Evolutionary conservation across 2,329 filamentous ascomycete species (phyloP).

Genomic region (Claviceps paspali): DNA sequence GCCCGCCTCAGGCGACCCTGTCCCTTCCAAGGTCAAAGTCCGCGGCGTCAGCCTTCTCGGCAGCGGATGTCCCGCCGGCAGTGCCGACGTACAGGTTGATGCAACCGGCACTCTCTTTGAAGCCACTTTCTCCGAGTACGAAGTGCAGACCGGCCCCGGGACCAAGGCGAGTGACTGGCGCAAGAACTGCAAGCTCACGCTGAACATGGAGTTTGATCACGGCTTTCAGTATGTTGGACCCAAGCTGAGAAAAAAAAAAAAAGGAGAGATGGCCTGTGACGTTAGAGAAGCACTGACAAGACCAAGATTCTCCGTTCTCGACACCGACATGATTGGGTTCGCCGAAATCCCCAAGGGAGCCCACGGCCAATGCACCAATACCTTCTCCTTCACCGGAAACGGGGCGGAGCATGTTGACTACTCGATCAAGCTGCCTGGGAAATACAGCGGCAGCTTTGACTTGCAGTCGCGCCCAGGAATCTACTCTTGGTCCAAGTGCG

Average conservation of each 20-base stretch:
- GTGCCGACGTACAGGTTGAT: slow-evolving; percentile 12
- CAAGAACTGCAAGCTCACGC: slow-evolving; percentile 14
- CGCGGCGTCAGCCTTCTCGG: slow-evolving; percentile 11
- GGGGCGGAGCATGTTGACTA: slow-evolving; percentile 10
- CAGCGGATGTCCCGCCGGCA: slow-evolving; percentile 12
- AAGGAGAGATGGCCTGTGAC: neutral
- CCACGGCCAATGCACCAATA: slow-evolving; percentile 11
- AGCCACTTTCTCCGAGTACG: slow-evolving; percentile 13
- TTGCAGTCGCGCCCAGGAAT: slow-evolving; percentile 9
- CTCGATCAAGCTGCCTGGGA: slow-evolving; percentile 7
- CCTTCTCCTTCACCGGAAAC: slow-evolving; percentile 14
- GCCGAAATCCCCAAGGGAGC: slow-evolving; percentile 12
- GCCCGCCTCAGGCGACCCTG: neutral
- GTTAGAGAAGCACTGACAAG: neutral
- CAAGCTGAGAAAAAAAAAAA: too few species aligned
- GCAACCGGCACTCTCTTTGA: slow-evolving; percentile 12
- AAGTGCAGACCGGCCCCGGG: slow-evolving; percentile 11
- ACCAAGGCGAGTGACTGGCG: slow-evolving; percentile 11
- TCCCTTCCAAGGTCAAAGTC: slow-evolving; percentile 8
- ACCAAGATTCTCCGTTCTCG: slow-evolving; percentile 12
- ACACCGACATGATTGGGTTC: slow-evolving; percentile 14
- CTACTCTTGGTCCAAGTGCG: slow-evolving; percentile 12
- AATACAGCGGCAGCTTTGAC: slow-evolving; percentile 11
- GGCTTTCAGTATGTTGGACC: slow-evolving; percentile 14
- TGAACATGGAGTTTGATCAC: slow-evolving; percentile 12